phyloP scores from a whole-genome alignment of 2,329 filamentous ascomycete species.

The Calonectria hawksworthii region DNA sequence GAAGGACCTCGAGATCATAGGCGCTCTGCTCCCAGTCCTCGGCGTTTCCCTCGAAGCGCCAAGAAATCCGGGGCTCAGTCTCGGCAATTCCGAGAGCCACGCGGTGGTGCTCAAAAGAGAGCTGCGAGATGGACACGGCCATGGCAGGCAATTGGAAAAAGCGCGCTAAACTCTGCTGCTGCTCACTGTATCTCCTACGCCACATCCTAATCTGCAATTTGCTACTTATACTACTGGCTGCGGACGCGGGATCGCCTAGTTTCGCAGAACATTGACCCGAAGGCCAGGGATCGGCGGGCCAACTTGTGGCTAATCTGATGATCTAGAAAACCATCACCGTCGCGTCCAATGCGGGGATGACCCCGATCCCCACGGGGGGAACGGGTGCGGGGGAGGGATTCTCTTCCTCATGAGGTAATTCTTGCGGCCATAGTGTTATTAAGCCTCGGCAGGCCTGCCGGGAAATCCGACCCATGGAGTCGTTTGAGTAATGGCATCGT shows the following conservation, averaged over 20 bases:
- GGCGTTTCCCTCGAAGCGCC: slow-evolving; percentile 57
- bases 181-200: neutral
- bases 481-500: neutral
- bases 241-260: neutral
- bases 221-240: neutral
- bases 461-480: neutral
- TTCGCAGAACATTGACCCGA: slow-evolving; percentile 11
- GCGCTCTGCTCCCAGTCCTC: slow-evolving; percentile 58
- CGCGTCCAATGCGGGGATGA: neutral
- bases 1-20: slow-evolving; percentile 60
- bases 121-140: slow-evolving; percentile 54
- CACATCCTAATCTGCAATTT: neutral
- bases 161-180: neutral
- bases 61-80: slow-evolving; percentile 59
- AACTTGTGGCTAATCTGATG: neutral
- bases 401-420: neutral
- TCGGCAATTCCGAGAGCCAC: slow-evolving; percentile 60
- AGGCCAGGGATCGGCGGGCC: neutral
- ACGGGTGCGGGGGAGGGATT: neutral
- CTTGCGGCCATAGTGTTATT: neutral
- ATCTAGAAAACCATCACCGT: neutral
- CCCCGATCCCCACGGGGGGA: neutral
- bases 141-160: slow-evolving; percentile 39
- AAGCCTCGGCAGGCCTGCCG: neutral
- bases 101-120: slow-evolving; percentile 59